phyloP scores from a whole-genome alignment of 805 yeast species.

The Blastobotrys muscicola region DNA sequence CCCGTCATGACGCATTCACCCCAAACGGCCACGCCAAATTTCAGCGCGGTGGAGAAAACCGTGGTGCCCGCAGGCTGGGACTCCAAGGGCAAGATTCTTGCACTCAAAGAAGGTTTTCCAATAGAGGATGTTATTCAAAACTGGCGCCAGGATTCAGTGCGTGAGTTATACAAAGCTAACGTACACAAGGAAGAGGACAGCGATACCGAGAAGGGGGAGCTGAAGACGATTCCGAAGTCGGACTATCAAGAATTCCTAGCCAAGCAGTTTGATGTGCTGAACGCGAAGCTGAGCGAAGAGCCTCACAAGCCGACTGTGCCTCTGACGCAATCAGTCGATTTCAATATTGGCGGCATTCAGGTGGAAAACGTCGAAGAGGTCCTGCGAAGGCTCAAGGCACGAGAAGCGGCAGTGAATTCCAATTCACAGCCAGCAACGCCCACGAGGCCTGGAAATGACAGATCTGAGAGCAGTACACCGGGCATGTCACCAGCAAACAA shows the following conservation, averaged over 20 bases:
- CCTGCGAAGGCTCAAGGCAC: conserved; percentile 15
- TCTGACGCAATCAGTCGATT: conserved; percentile 1
- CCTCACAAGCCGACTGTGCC: conserved; percentile 1
- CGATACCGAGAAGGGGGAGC: not conserved
- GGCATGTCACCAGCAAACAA: conserved; percentile 3
- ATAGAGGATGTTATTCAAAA: not conserved
- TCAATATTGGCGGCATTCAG: conserved; percentile 20
- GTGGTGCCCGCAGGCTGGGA: conserved; percentile 30
- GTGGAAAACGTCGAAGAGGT: conserved; percentile 18
- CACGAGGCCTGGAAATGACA: conserved; percentile 6
- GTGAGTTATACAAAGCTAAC: conserved; percentile 2
- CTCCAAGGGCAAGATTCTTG: conserved; percentile 22
- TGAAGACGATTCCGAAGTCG: conserved; percentile 5
- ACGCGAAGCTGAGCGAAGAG: conserved; percentile 5
- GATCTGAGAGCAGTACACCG: conserved; percentile 12
- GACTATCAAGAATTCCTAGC: conserved; percentile 18
- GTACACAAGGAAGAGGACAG: not conserved
- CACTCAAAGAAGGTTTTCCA: conserved; percentile 7
- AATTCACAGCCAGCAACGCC: conserved; percentile 12
- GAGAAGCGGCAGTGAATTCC: conserved; percentile 8
- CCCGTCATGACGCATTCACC: conserved; percentile 9
- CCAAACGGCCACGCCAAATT: too few species aligned
- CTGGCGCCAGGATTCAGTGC: conserved; percentile 17
- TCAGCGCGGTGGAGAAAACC: conserved; percentile 15
- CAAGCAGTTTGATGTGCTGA: conserved; percentile 11